phyloP scores from a whole-genome alignment of 2,329 filamentous ascomycete species.

The Thielaviopsis punctulata region DNA sequence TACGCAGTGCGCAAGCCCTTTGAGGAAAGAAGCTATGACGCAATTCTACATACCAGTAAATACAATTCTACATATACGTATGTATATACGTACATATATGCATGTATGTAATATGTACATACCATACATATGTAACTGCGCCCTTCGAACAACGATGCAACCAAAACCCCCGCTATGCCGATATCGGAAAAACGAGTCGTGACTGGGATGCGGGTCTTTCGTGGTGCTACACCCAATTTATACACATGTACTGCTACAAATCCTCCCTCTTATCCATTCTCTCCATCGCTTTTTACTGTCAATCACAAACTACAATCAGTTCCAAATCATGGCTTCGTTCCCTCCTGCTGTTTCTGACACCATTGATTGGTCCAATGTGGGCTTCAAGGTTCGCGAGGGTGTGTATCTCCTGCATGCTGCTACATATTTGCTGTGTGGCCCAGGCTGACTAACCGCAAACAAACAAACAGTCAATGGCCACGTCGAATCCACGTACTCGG shows the following conservation, averaged over 20 bases:
- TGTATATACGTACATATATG: no score
- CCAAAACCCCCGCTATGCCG: slow-evolving; percentile 2
- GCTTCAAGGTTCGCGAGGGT: slow-evolving; percentile 87
- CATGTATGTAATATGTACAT: no score
- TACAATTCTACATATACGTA: no score
- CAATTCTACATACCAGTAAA: no score
- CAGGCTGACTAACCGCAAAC: neutral
- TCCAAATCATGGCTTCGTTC: slow-evolving; percentile 29
- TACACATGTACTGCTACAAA: no score
- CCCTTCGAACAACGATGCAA: neutral
- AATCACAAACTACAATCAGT: neutral
- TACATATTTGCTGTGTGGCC: no score
- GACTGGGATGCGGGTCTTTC: no score
- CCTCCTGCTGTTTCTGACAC: slow-evolving; percentile 63
- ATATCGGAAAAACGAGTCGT: neutral
- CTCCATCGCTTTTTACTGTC: neutral
- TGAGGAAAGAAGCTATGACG: no score
- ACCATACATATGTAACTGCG: neutral
- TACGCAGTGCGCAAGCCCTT: no score
- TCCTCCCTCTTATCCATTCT: neutral
- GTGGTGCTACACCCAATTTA: no score
- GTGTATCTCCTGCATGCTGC: slow-evolving; percentile 16
- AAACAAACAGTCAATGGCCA: slow-evolving; percentile 94
- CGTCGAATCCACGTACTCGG: slow-evolving; percentile 71
- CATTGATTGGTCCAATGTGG: slow-evolving; percentile 87